phyloP scores from a whole-genome alignment of 768 basidiomycete species.

The Psilocybe tampanensis region DNA sequence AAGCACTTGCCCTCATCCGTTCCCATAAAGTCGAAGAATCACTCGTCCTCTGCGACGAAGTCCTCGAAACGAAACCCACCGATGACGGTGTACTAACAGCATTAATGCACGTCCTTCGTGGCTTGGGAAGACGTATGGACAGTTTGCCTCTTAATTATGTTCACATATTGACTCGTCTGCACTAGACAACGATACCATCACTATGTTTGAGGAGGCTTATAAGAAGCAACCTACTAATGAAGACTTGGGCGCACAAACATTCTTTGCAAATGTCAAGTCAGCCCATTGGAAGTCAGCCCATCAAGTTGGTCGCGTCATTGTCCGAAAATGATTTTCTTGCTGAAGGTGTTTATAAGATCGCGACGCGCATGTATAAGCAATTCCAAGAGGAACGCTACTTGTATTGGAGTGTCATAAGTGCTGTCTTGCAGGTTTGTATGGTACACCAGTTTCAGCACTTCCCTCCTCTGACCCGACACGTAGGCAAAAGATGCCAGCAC shows the following conservation, averaged over 20 bases:
- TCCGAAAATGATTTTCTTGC: neutral
- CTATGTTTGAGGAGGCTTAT: conserved; percentile 86
- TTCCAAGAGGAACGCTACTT: conserved; percentile 82
- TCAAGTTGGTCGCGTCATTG: conserved; percentile 48
- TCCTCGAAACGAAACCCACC: conserved; percentile 70
- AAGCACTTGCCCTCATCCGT: conserved; percentile 82
- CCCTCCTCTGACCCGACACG: neutral
- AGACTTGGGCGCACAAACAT: conserved; percentile 81
- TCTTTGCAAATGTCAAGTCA: conserved; percentile 82
- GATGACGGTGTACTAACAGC: conserved; percentile 76
- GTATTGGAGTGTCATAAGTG: conserved; percentile 83
- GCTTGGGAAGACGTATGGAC: conserved; percentile 65
- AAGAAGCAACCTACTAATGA: conserved; percentile 81
- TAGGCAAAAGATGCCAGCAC: conserved; percentile 76
- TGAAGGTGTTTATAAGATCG: conserved; percentile 48
- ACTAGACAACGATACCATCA: conserved; percentile 74
- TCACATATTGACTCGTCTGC: neutral
- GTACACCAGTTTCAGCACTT: neutral
- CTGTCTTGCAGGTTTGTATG: conserved; percentile 70
- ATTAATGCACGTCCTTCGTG: conserved; percentile 83
- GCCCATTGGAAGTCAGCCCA: conserved; percentile 87
- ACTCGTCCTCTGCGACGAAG: conserved; percentile 75
- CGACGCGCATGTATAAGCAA: conserved; percentile 81
- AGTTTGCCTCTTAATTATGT: neutral
- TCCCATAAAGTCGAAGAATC: conserved; percentile 88